Percentiles rank a stretch among this genome's conserved stretches.
phyloP scores from a whole-genome alignment of 768 basidiomycete species.

The Phallus indusiatus region DNA sequence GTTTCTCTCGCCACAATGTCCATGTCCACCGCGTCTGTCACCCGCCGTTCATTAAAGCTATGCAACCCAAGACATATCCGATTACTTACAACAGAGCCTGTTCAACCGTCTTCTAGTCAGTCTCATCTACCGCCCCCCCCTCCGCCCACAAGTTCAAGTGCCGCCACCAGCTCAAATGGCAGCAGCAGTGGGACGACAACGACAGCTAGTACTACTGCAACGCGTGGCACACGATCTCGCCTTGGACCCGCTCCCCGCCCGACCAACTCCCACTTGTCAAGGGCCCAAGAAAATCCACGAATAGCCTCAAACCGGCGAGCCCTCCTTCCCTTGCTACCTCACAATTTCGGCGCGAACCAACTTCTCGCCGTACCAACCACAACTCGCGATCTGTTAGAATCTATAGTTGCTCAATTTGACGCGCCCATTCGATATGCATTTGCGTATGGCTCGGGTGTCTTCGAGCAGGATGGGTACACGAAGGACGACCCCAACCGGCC shows the following conservation, averaged over 20 bases:
- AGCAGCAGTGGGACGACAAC: background rate
- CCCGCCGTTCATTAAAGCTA: constrained; percentile 6
- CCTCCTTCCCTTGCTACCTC: constrained; percentile 47
- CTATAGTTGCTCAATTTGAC: constrained; percentile 70
- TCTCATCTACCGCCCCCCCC: background rate
- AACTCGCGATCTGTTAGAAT: constrained; percentile 70
- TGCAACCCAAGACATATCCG: background rate
- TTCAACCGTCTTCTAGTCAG: background rate
- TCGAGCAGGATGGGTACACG: constrained; percentile 78
- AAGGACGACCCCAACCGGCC: constrained; percentile 36
- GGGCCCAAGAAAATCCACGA: background rate
- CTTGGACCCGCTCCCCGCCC: constrained; percentile 37
- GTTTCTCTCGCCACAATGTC: background rate
- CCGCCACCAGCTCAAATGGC: background rate
- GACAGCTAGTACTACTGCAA: background rate
- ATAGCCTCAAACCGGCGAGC: constrained; percentile 14
- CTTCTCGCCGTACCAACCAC: constrained; percentile 70
- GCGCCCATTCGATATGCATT: constrained; percentile 95
- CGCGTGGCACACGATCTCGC: constrained; percentile 21
- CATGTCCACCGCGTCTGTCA: constrained; percentile 2
- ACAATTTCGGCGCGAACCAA: constrained; percentile 74
- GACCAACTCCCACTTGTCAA: constrained; percentile 2
- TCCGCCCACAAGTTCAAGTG: background rate
- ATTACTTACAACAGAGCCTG: constrained; percentile 3
- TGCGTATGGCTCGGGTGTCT: constrained; percentile 95